Percentiles rank a stretch among this genome's conserved stretches.
These are phyloP conservation scores for Geosiphon pyriformis DNA, from an alignment of 192 early-diverging fungal genomes.

Conservation along the genomic window DNA sequence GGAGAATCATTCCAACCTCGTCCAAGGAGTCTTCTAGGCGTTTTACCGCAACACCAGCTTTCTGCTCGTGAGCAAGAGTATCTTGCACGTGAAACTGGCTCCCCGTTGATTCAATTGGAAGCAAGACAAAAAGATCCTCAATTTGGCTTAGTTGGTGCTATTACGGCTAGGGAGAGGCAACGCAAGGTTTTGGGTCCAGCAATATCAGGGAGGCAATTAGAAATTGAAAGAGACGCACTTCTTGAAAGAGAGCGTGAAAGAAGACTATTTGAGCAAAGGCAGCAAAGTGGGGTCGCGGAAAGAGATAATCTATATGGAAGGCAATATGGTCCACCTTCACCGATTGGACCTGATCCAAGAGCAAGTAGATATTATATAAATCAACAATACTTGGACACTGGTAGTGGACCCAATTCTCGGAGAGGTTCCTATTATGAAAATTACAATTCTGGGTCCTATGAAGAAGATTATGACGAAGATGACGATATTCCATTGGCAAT, in stretches of 20 bases:
- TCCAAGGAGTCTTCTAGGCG: slow-evolving; percentile 4
- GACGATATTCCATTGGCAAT: slow-evolving; percentile 19
- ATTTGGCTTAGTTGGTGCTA: slow-evolving; percentile 20
- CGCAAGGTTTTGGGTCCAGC: not conserved
- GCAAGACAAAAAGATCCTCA: slow-evolving; percentile 21
- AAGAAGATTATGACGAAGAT: slow-evolving; percentile 10
- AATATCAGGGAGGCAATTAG: not conserved
- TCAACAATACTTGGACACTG: slow-evolving; percentile 16
- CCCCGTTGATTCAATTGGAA: slow-evolving; percentile 17
- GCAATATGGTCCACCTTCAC: not conserved
- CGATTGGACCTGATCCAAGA: not conserved
- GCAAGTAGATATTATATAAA: slow-evolving; percentile 4
- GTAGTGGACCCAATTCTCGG: not conserved
- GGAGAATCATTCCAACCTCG: slow-evolving; percentile 9
- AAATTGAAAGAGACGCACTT: slow-evolving; percentile 15
- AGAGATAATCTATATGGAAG: slow-evolving; percentile 1
- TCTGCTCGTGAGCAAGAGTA: slow-evolving; percentile 19
- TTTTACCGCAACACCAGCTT: slow-evolving; percentile 5
- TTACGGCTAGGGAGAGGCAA: slow-evolving; percentile 20
- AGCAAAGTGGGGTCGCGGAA: not conserved
- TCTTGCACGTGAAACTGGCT: slow-evolving; percentile 11
- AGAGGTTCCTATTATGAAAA: slow-evolving; percentile 11
- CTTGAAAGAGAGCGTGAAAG: slow-evolving; percentile 21
- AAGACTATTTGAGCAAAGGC: slow-evolving; percentile 20
- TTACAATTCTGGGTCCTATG: not conserved